Evolutionary conservation across 2,329 filamentous ascomycete species (phyloP).

Genomic region (Clonostachys chloroleuca): DNA sequence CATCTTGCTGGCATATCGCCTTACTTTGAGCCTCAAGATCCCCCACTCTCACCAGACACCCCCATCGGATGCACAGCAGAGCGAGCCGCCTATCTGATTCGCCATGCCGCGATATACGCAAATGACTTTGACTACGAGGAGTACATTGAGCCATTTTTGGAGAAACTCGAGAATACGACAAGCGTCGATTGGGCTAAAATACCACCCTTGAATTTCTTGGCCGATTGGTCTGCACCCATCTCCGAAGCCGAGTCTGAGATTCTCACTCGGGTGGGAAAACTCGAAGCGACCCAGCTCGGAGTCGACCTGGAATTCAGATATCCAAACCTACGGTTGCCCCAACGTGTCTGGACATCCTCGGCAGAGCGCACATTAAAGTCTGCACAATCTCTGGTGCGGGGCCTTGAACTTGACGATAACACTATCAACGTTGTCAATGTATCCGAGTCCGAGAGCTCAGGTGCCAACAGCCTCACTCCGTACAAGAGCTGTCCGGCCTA

Average conservation of each 20-base stretch:
- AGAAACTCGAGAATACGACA: conserved; percentile 55
- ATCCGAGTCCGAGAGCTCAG: conserved; percentile 50
- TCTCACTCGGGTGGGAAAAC: conserved; percentile 55
- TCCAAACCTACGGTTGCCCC: conserved; percentile 44
- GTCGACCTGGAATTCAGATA: conserved; percentile 56
- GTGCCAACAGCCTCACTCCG: conserved; percentile 57
- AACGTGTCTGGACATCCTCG: conserved; percentile 57
- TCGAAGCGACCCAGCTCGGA: conserved; percentile 56
- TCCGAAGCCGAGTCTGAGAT: conserved; percentile 51
- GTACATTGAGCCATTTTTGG: conserved; percentile 51
- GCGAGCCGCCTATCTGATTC: conserved; percentile 49
- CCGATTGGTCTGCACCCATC: conserved; percentile 51
- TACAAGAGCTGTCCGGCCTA: conserved; percentile 63
- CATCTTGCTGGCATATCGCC: conserved; percentile 52
- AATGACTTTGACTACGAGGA: conserved; percentile 55
- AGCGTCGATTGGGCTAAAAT: conserved; percentile 50
- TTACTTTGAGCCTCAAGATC: conserved; percentile 51
- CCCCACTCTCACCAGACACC: conserved; percentile 31
- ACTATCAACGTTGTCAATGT: conserved; percentile 50
- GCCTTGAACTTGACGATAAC: conserved; percentile 46
- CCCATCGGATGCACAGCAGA: conserved; percentile 46
- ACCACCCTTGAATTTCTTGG: conserved; percentile 50
- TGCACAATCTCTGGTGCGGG: conserved; percentile 52
- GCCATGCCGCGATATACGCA: conserved; percentile 57
- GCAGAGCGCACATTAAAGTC: conserved; percentile 57